These are phyloP conservation scores for Atkinsonella texensis DNA, from an alignment of 2,329 filamentous ascomycete species.

Conservation along the genomic window DNA sequence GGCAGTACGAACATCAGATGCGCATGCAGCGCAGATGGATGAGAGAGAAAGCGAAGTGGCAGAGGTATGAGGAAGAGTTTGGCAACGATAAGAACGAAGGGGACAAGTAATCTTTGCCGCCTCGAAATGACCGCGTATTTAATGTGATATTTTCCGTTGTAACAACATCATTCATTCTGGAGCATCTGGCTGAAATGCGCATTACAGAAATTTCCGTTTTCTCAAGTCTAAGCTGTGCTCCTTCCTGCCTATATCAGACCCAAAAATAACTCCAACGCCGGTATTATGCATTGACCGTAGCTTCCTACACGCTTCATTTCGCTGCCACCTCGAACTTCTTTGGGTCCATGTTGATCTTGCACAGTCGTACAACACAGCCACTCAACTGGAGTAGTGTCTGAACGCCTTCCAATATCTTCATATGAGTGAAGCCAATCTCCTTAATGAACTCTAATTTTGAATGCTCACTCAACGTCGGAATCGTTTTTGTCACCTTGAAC, in stretches of 20 bases:
- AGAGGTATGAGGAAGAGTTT: slow-evolving; percentile 50
- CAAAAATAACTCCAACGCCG: slow-evolving; percentile 21
- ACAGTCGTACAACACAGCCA: slow-evolving; percentile 80
- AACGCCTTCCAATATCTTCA: slow-evolving; percentile 97
- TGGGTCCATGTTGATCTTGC: slow-evolving; percentile 94
- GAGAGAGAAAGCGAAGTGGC: slow-evolving; percentile 56
- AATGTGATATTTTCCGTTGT: background rate
- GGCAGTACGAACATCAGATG: slow-evolving; percentile 53
- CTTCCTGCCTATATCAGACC: background rate
- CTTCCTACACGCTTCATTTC: slow-evolving; percentile 17
- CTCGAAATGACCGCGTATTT: background rate
- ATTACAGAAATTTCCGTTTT: background rate
- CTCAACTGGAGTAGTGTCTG: slow-evolving; percentile 90
- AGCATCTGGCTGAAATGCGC: background rate
- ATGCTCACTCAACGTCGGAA: slow-evolving; percentile 83
- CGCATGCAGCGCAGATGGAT: slow-evolving; percentile 51
- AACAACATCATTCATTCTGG: background rate
- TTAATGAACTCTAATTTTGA: slow-evolving; percentile 95
- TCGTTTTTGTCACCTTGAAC: slow-evolving; percentile 96
- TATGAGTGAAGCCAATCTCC: slow-evolving; percentile 97
- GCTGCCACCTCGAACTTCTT: slow-evolving; percentile 51
- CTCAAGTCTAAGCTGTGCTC: background rate
- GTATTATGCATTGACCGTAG: slow-evolving; percentile 1
- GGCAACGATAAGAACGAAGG: slow-evolving; percentile 25
- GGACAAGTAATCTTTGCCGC: slow-evolving; percentile 15